Conservation (phyloP, 2,329 filamentous ascomycete genomes). For the Aspergillus brunneoviolaceus region DNA sequence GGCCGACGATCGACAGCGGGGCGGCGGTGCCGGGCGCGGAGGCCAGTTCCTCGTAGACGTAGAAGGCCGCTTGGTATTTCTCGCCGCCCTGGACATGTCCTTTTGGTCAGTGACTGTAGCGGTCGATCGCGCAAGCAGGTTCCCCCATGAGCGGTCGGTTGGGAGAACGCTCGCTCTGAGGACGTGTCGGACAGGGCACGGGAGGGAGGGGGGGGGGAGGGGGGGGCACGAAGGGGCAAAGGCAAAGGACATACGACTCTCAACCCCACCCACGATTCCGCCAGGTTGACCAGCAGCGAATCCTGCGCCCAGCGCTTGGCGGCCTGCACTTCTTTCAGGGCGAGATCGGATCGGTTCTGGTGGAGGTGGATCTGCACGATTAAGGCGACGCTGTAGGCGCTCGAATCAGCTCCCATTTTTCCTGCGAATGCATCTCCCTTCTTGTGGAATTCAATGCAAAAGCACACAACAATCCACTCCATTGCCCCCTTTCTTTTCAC, state of each 20-base stretch:
- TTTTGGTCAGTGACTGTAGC: too few relatives aligned
- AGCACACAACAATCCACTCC: too few relatives aligned
- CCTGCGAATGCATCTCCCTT: too few relatives aligned
- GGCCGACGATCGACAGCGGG: slow-evolving; percentile 73
- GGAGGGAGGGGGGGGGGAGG: too few relatives aligned
- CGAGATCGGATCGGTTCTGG: slow-evolving; percentile 88
- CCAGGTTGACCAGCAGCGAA: slow-evolving; percentile 86
- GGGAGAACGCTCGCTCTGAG: too few relatives aligned
- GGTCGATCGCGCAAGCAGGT: too few relatives aligned
- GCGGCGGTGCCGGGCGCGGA: slow-evolving; percentile 80
- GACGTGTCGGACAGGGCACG: too few relatives aligned
- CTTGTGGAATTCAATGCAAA: too few relatives aligned
- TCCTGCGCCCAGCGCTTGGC: slow-evolving; percentile 95
- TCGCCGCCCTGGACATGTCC: slow-evolving; percentile 69
- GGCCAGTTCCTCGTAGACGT: slow-evolving; percentile 95
- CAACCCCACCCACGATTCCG: slow-evolving; percentile 92
- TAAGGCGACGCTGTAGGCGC: slow-evolving; percentile 64
- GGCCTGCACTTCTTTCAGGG: slow-evolving; percentile 80
- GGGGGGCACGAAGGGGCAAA: too few relatives aligned
- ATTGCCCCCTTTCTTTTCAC: too few relatives aligned
- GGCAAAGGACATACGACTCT: slow-evolving; percentile 62
- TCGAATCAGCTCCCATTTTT: too few relatives aligned
- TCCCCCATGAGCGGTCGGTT: too few relatives aligned
- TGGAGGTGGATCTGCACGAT: slow-evolving; percentile 90
- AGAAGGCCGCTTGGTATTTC: slow-evolving; percentile 94